Base-by-base conservation (phyloP, 2,329 filamentous ascomycete species). In the Elsinoe fawcettii region DNA sequence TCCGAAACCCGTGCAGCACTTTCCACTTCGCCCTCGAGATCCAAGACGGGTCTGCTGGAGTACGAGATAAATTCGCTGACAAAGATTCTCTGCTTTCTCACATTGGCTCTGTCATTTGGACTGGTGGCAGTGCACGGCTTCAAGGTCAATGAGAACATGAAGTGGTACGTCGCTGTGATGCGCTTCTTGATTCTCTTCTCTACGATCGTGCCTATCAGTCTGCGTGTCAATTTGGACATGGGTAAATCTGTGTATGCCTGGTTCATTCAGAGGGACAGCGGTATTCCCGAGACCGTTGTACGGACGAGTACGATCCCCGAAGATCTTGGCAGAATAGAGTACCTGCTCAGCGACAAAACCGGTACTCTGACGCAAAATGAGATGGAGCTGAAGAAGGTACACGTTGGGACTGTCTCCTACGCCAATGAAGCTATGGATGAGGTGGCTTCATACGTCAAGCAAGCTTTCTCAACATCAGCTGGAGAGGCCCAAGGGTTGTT, bases 391-490 rank as follows among this genome's bases (percentile, higher is more conserved):
- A 96, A 95, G 69, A 99, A 99, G 73, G 92, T 99, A 5, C 95
- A 99, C 66, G 89, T 99, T 55, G 93, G 95, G 8, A 99, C 93
- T 8, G 93, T 97, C 1, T 97, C 92, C 1, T 99, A 99, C 67
- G 93, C 92, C 32, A 96, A 96, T 64, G 93, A 99, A 68, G 92
- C 93, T 8, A 99, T 99, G 93, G 93, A 97, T 64, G 95, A 99
- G 74, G 93, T 99, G 11, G 77, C 83, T 11, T 81, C 87, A 0
- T 96, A 96, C 68, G 81, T 99, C 53, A 84, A 81, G 61, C 91
- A 96, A 69, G 88, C 86, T 5, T 96, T 97, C 65, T 79, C 84
- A 11, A 69, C 77, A 14, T 43, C 61, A 14, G 65, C 67, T 16
- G 67, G 69, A 18, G 58, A 65, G 1, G 60, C 37, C 27, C 67